Conservation (phyloP, 108 stramenopile species). For the Fragilaria radians region DNA sequence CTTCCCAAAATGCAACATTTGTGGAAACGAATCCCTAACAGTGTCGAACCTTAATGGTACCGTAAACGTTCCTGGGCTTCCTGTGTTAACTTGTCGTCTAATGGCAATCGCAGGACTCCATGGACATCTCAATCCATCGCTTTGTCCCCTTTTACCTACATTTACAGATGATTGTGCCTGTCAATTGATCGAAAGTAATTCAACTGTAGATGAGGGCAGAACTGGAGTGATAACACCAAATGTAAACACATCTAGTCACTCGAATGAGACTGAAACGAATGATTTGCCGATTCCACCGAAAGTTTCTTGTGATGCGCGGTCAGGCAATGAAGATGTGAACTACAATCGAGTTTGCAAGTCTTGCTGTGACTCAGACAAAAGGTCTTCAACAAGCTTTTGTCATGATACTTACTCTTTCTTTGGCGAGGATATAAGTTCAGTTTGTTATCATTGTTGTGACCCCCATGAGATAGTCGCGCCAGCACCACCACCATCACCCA, state of each 20-base stretch:
- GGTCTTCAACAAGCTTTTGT: slow-evolving; percentile 24
- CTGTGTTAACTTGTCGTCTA: neutral
- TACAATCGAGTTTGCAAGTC: slow-evolving; percentile 26
- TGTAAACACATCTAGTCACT: neutral
- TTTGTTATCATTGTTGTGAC: slow-evolving; percentile 27
- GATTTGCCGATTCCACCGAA: too few species aligned
- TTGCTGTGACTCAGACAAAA: slow-evolving; percentile 27
- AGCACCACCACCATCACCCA: slow-evolving; percentile 9
- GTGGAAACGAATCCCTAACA: neutral
- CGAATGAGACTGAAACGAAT: too few species aligned
- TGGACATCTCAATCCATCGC: neutral
- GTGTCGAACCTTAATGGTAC: neutral
- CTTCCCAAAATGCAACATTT: neutral
- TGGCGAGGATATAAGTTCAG: neutral
- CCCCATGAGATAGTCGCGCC: slow-evolving; percentile 5
- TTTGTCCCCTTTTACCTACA: neutral
- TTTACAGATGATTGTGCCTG: neutral
- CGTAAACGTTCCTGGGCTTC: neutral
- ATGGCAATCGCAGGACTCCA: neutral
- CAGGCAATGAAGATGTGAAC: slow-evolving; percentile 6
- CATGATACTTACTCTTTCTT: slow-evolving; percentile 15
- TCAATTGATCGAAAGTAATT: neutral
- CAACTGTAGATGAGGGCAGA: neutral
- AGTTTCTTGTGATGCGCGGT: too few species aligned
- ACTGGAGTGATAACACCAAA: neutral